phyloP scores from a whole-genome alignment of 805 yeast species.

The Wickerhamomyces tratensis region DNA sequence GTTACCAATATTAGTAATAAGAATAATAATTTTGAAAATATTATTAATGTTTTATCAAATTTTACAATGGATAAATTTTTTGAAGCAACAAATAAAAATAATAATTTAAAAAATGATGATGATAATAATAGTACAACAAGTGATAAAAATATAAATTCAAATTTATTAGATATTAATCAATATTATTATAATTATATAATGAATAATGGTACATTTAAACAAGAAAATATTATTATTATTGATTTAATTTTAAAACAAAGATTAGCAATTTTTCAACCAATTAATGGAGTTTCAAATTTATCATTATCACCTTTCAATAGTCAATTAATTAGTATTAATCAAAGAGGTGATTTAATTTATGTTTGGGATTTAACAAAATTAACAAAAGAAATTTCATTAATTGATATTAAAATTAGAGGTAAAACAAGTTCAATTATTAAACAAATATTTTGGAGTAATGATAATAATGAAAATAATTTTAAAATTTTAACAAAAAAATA shows the following conservation, averaged over 20 bases:
- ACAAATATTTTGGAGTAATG: constrained; percentile 43
- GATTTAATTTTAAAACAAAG: constrained; percentile 34
- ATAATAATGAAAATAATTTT: constrained; percentile 15
- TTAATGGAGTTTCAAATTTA: constrained; percentile 50
- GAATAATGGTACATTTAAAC: constrained; percentile 4
- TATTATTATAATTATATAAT: background rate
- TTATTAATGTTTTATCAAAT: constrained; percentile 38
- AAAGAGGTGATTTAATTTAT: constrained; percentile 52
- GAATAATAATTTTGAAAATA: background rate
- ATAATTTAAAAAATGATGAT: constrained; percentile 4
- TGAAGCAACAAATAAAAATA: constrained; percentile 32
- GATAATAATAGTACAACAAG: constrained; percentile 2
- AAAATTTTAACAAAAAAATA: constrained; percentile 41
- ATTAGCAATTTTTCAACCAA: constrained; percentile 40
- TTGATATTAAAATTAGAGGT: constrained; percentile 55
- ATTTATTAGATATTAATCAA: background rate
- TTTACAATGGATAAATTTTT: constrained; percentile 43
- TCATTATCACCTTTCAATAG: constrained; percentile 56
- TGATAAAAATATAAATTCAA: background rate
- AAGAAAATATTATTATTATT: constrained; percentile 30
- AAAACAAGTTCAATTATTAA: constrained; percentile 47
- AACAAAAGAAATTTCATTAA: constrained; percentile 38
- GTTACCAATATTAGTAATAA: background rate
- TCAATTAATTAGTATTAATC: constrained; percentile 40
- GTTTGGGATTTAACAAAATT: constrained; percentile 53